These are phyloP conservation scores for Yarrowia galli DNA, from an alignment of 1,139 yeast species.

Conservation along the genomic window DNA sequence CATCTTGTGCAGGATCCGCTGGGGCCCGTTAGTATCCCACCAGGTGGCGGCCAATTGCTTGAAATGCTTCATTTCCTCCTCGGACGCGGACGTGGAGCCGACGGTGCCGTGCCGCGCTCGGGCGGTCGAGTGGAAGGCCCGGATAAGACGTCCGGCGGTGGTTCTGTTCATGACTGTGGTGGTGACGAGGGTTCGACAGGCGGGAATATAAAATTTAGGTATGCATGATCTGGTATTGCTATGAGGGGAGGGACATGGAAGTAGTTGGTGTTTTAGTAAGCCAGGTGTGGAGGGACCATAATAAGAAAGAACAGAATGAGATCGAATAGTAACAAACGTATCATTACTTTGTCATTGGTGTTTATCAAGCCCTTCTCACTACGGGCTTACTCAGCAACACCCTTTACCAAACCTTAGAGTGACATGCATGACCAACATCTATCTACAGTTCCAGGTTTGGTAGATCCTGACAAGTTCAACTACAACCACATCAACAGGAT, in stretches of 20 bases:
- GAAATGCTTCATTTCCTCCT: constrained; percentile 77
- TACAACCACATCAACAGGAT: constrained; percentile 1
- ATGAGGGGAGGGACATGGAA: no score
- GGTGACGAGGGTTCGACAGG: constrained; percentile 9
- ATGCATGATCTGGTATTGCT: neutral
- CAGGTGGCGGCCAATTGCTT: constrained; percentile 84
- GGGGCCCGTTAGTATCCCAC: constrained; percentile 98
- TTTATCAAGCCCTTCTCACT: no score
- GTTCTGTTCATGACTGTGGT: constrained; percentile 26
- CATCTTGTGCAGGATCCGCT: constrained; percentile 93
- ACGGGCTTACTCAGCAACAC: no score
- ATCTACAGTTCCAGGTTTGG: no score
- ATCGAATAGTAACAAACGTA: no score
- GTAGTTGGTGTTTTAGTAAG: no score
- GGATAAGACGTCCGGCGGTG: constrained; percentile 30
- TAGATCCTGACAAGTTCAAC: no score
- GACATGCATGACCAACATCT: neutral
- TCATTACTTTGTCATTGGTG: no score
- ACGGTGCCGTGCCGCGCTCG: constrained; percentile 25
- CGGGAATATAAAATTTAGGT: constrained; percentile 16
- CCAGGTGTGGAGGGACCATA: no score
- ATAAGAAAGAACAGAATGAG: no score
- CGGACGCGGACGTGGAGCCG: constrained; percentile 43
- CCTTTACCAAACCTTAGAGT: neutral
- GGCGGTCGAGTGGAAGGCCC: constrained; percentile 27